A percentile compares a stretch with the other conserved stretches of the same genome.
Conservation (phyloP, 2,329 filamentous ascomycete genomes). For the Chlorencoelia australis region DNA sequence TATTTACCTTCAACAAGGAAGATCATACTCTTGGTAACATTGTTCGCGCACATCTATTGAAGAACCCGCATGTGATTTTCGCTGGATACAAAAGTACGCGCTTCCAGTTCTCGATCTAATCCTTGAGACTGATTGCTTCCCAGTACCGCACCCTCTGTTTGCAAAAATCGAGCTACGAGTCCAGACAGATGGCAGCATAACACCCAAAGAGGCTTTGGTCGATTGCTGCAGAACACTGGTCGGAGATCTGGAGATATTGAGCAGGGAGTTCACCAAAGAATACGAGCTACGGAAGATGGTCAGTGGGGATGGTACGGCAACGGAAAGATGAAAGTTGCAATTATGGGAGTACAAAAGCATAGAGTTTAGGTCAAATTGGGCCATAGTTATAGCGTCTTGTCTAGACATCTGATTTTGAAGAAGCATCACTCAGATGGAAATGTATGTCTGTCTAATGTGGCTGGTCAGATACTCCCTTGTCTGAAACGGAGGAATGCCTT, state of each 20-base stretch:
- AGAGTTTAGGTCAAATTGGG: no score
- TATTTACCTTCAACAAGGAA: slow-evolving; percentile 94
- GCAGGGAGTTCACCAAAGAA: slow-evolving; percentile 85
- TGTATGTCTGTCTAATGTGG: no score
- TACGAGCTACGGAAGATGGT: slow-evolving; percentile 83
- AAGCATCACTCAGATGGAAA: no score
- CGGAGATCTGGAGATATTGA: slow-evolving; percentile 66
- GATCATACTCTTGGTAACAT: slow-evolving; percentile 94
- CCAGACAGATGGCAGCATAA: slow-evolving; percentile 81
- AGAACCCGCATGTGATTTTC: slow-evolving; percentile 76
- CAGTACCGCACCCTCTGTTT: slow-evolving; percentile 33
- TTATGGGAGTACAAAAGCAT: no score
- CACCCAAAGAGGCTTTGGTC: slow-evolving; percentile 80
- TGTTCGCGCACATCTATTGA: slow-evolving; percentile 74
- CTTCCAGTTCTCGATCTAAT: slow-evolving; percentile 31
- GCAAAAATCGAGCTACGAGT: slow-evolving; percentile 63
- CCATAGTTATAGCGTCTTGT: no score
- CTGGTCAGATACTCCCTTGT: no score
- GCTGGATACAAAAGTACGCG: slow-evolving; percentile 76
- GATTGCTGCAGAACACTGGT: slow-evolving; percentile 75
- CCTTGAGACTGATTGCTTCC: no score
- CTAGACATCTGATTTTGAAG: no score
- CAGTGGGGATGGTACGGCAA: slow-evolving; percentile 28
- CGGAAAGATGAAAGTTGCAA: slow-evolving; percentile 10
- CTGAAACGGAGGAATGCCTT: no score